Conservation (phyloP, 2,329 filamentous ascomycete genomes). For the Cordyceps cicadae region DNA sequence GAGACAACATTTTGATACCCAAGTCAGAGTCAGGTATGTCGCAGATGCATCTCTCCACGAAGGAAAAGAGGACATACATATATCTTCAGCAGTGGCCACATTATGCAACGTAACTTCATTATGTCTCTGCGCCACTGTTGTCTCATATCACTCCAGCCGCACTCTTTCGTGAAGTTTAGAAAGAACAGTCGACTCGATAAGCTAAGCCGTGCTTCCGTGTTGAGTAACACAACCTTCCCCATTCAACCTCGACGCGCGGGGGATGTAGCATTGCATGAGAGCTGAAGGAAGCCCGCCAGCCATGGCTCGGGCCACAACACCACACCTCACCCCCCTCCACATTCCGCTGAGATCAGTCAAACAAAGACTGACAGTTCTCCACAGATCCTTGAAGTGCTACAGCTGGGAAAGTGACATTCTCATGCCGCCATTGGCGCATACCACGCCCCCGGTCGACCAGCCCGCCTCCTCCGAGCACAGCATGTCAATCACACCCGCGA, state of each 20-base stretch:
- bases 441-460: constrained; percentile 63
- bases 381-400: too few species aligned
- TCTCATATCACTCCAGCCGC: neutral
- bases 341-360: too few species aligned
- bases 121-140: neutral
- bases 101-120: too few species aligned
- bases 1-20: neutral
- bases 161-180: neutral
- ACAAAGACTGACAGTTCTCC: too few species aligned
- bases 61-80: neutral
- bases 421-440: constrained; percentile 59
- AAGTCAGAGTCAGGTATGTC: too few species aligned
- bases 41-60: neutral
- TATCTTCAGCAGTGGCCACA: neutral
- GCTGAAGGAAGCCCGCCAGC: constrained; percentile 1
- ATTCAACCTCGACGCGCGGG: neutral
- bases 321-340: neutral
- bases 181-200: neutral
- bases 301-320: neutral
- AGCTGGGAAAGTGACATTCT: constrained; percentile 21
- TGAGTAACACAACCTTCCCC: neutral
- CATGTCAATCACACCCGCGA: constrained; percentile 51
- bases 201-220: neutral
- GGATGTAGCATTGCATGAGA: constrained; percentile 7
- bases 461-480: constrained; percentile 56